Evolutionary conservation across 768 basidiomycete genomes (phyloP), one percentile per base, ranked within the genome.

Genomic region (Cubamyces sp.): DNA sequence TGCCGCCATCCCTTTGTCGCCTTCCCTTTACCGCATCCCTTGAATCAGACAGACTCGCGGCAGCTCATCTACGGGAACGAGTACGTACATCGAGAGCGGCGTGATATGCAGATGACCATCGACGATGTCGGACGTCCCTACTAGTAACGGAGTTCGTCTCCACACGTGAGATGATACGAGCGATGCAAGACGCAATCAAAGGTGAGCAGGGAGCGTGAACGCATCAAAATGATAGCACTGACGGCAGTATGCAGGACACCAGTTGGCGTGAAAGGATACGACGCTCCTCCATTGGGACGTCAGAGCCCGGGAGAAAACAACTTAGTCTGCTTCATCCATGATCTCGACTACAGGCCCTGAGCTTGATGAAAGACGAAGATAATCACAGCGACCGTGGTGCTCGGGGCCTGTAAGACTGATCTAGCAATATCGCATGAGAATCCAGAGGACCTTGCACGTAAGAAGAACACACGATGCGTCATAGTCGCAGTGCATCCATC

Each of bases 311-410:
- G 0, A 1, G 54, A 16, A 0, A n/a, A 15, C 8, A 9, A n/a
- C 1, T 43, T 43, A n/a, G 14, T 18, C 12, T 61, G 55, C 7
- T 64, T 66, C 65, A 26, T 64, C 12, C 53, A 53, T 19, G 65
- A 66, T 28, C 60, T 61, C 12, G 65, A 66, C 52, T 61, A 61
- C 28, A 63, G n/a, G n/a, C n/a, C n/a, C n/a, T n/a, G n/a, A n/a
- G 62, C 30, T 43, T 8, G 3, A 48, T 64, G 41, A 18, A 9
- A 11, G 34, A 34, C 34, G 34, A 34, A 5, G 9, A 9, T 3
- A 21, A 6, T 8, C 28, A 3, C 28, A 8, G 8, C 34, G 34
- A 34, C 4, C 1, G 34, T 34, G 34, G 9, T 34, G 9, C 5
- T 34, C 34, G 5, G 34, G 1, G 34, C 34, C 34, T 34, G 6